phyloP scores from a whole-genome alignment of 768 basidiomycete genomes.

The Lactarius deliciosus region DNA sequence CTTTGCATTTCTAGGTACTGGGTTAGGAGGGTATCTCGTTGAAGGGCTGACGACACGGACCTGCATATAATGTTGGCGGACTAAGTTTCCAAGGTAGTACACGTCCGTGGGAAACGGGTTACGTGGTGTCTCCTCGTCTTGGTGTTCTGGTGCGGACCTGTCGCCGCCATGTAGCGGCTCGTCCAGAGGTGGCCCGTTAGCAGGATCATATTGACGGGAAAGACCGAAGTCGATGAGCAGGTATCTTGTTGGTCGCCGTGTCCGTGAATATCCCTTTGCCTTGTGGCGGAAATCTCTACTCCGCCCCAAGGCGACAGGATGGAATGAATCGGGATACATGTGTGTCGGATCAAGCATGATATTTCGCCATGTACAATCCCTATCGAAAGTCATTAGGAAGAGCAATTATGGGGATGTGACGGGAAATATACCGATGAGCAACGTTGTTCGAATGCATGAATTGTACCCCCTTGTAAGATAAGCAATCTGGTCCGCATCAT shows the following conservation, averaged over 20 bases:
- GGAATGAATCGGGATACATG: slow-evolving; percentile 22
- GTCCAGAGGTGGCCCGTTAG: slow-evolving; percentile 13
- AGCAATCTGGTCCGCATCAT: not conserved
- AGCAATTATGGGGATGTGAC: not conserved
- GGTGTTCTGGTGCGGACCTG: slow-evolving; percentile 25
- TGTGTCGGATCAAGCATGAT: slow-evolving; percentile 24
- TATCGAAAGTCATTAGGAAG: not conserved
- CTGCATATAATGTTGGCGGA: slow-evolving; percentile 1
- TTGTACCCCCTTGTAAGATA: slow-evolving; percentile 13
- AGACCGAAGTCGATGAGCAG: slow-evolving; percentile 24
- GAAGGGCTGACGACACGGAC: not conserved
- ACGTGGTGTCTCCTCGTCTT: slow-evolving; percentile 2
- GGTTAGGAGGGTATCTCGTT: not conserved
- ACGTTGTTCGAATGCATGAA: slow-evolving; percentile 25
- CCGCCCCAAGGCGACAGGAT: slow-evolving; percentile 10
- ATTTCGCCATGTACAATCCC: not conserved
- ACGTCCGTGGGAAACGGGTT: slow-evolving; percentile 26
- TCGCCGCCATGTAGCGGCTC: slow-evolving; percentile 21
- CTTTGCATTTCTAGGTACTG: not conserved
- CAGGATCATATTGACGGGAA: slow-evolving; percentile 11
- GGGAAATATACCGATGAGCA: slow-evolving; percentile 21
- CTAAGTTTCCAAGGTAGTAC: slow-evolving; percentile 22
- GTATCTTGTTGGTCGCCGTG: not conserved
- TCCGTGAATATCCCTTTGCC: slow-evolving; percentile 11
- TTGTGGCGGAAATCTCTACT: slow-evolving; percentile 13